Evolutionary conservation across 306 rosid species (phyloP).

Genomic region (Rosa persica): DNA sequence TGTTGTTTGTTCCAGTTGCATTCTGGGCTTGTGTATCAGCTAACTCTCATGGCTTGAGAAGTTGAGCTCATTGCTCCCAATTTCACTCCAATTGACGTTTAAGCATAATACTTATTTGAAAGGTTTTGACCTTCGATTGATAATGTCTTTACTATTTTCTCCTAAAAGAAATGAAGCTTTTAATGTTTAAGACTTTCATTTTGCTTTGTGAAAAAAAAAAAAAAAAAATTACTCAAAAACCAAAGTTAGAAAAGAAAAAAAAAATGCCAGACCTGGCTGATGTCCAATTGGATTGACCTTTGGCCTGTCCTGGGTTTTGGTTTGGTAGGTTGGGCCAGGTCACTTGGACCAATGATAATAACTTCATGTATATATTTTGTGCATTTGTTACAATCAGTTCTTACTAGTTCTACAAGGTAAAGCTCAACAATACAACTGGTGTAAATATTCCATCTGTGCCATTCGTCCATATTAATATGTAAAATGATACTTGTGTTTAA

Average conservation of each 20-base stretch:
- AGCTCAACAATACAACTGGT: neutral
- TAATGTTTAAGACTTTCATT: neutral
- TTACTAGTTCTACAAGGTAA: neutral
- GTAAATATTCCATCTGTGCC: neutral
- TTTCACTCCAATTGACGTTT: constrained; percentile 10
- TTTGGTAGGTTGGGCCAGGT: neutral
- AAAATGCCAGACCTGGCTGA: neutral
- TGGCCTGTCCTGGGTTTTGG: neutral
- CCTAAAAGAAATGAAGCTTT: neutral
- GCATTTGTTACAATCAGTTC: neutral
- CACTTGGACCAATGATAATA: neutral
- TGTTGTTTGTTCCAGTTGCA: constrained; percentile 14
- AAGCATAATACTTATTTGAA: neutral
- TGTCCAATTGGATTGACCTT: neutral
- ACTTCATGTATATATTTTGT: neutral
- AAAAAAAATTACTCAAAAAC: neutral
- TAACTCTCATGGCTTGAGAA: constrained; percentile 17
- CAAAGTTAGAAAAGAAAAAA: neutral
- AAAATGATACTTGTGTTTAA: neutral
- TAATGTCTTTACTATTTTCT: neutral
- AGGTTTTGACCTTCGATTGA: neutral
- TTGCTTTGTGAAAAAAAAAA: neutral
- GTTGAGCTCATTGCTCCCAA: constrained; percentile 9
- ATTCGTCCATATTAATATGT: neutral
- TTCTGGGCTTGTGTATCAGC: constrained; percentile 3